Base-by-base conservation (phyloP, 2,329 filamentous ascomycete genomes). In the Canariomyces notabilis region DNA sequence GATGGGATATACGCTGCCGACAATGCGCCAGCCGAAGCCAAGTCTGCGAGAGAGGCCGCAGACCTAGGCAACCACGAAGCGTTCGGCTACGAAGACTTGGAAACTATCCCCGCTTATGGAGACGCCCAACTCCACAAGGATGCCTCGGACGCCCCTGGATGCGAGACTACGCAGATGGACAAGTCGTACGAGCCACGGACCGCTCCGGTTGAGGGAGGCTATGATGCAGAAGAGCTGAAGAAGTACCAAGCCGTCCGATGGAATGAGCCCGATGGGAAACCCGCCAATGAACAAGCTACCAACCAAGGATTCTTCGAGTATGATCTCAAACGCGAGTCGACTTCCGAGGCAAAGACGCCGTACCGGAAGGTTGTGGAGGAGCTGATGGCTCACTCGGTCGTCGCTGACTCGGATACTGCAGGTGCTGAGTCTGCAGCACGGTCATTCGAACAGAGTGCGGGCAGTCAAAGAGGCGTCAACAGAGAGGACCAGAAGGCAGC, bases 321-420 rank as follows among this genome's bases (percentile, higher is more conserved):
- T 14, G 42, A 51, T 7, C n/a, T 43, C 2, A 46, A 35, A 14
- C 44, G 33, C 5, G 33, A 40, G 38, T n/a, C n/a, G n/a, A 14
- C 23, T 9, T 7, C 23, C n/a, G 15, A 20, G 2, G 49, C 44
- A n/a, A 51, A 55, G 22, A 35, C 39, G 3, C 46, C 57, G 15
- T 49, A 53, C 37, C 57, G 63, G 3, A 50, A 61, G 26, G 43
- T 55, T 37, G 47, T 68, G 6, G 61, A 66, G 19, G 52, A 53
- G 22, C 51, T 59, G 14, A 63, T 68, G 63, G 41, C 52, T 5
- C 50, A 50, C 11, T 51, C 64, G 12, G 60, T 59, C n/a, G n/a
- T n/a, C 16, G 55, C 55, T 11, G 57, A 59, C 4, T 60, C 61
- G 0, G 61, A 67, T 35, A 54, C 52, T 2, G 54, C 58, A n/a